These are phyloP conservation scores for Tubosaeta brunneosetosa DNA, from an alignment of 768 basidiomycete genomes.

Conservation along the genomic window DNA sequence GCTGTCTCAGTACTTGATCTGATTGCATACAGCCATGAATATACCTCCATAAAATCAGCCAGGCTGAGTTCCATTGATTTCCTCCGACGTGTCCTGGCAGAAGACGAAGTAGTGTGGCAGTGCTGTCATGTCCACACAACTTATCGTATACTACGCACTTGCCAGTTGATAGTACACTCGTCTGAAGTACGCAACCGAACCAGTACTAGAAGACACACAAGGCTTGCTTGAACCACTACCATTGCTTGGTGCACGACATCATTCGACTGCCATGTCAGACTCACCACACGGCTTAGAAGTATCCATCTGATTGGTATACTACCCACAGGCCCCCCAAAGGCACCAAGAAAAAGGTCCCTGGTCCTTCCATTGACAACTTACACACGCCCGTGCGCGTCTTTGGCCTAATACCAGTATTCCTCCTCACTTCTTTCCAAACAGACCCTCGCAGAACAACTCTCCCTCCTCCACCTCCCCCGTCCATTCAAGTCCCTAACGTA, in stretches of 20 bases:
- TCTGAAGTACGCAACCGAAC: no score
- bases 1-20: no score
- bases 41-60: no score
- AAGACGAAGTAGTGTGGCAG: no score
- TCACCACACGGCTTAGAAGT: not conserved
- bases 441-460: constrained; percentile 72
- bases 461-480: constrained; percentile 62
- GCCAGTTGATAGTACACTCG: no score
- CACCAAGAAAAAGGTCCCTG: constrained; percentile 13
- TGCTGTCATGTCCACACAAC: no score
- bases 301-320: not conserved
- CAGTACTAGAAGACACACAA: no score
- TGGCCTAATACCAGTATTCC: not conserved
- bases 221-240: not conserved
- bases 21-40: no score
- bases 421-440: constrained; percentile 20
- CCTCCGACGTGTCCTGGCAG: no score
- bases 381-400: constrained; percentile 19
- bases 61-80: no score
- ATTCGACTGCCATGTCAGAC: not conserved
- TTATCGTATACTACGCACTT: no score
- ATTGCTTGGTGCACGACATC: no score
- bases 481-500: constrained; percentile 78
- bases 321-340: constrained; percentile 29
- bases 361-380: constrained; percentile 1